Evolutionary conservation across 2,329 filamentous ascomycete species (phyloP).

Genomic region (Microsporum canis): DNA sequence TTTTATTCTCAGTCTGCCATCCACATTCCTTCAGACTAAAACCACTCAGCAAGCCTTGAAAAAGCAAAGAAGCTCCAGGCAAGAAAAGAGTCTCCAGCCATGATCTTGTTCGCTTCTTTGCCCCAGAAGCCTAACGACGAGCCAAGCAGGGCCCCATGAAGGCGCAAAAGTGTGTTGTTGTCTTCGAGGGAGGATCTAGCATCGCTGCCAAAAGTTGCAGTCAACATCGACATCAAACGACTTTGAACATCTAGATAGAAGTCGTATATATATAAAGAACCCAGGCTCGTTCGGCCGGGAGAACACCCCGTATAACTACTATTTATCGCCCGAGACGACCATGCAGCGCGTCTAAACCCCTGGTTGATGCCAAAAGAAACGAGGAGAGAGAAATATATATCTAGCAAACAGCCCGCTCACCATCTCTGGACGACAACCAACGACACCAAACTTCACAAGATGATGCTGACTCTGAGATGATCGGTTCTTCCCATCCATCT

Average conservation of each 20-base stretch:
- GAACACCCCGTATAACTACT: background rate
- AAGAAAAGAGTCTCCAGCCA: background rate
- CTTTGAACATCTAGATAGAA: background rate
- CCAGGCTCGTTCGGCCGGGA: background rate
- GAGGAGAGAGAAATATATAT: background rate
- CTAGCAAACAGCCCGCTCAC: background rate
- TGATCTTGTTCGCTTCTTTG: background rate
- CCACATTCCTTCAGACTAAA: background rate
- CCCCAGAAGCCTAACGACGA: background rate
- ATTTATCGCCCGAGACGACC: background rate
- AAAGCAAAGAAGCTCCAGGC: background rate
- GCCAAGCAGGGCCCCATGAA: background rate
- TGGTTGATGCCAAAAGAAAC: background rate
- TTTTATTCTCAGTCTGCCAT: background rate
- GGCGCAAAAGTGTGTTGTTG: background rate
- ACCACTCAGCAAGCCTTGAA: background rate
- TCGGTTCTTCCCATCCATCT: background rate
- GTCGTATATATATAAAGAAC: background rate
- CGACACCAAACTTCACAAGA: background rate
- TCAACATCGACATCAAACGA: background rate
- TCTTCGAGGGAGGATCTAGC: background rate
- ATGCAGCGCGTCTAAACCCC: background rate
- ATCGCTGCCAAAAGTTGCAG: background rate
- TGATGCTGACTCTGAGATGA: background rate
- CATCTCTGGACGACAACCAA: too few species aligned